A percentile compares a stretch with the other conserved stretches of the same genome.
Evolutionary conservation across 176 grass and related monocot genomes (phyloP).

Genomic region (Phoenix roebelenii): DNA sequence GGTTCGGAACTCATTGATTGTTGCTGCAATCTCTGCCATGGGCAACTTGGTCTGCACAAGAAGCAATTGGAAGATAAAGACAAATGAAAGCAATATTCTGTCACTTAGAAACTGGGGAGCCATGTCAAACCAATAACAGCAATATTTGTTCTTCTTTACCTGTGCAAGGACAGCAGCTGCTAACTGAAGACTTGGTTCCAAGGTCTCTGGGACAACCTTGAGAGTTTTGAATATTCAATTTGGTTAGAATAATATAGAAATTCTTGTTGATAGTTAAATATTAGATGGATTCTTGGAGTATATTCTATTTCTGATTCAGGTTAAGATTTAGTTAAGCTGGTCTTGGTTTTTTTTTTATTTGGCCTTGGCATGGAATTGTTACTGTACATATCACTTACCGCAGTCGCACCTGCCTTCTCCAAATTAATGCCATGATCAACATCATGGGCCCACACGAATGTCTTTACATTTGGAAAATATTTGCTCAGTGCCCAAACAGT

Average conservation of each 20-base stretch:
- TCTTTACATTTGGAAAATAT: slow-evolving; percentile 95
- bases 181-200: slow-evolving; percentile 98
- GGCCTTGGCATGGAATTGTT: no score
- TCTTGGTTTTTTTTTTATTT: no score
- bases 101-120: no score
- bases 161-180: slow-evolving; percentile 97
- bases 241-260: slow-evolving; percentile 2
- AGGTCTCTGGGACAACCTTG: slow-evolving; percentile 95
- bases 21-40: slow-evolving; percentile 86
- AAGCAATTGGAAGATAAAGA: not conserved
- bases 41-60: slow-evolving; percentile 74
- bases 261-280: no score
- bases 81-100: not conserved
- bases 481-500: slow-evolving; percentile 95
- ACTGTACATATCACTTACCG: slow-evolving; percentile 46
- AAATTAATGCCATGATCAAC: slow-evolving; percentile 97
- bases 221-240: not conserved
- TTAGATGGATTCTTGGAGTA: no score
- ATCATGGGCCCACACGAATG: slow-evolving; percentile 97
- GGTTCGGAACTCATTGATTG: slow-evolving; percentile 79
- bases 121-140: no score
- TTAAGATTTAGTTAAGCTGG: no score
- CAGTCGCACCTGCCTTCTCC: slow-evolving; percentile 93
- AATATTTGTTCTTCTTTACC: slow-evolving; percentile 27
- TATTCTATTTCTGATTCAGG: no score